Evolutionary conservation across 148 eudicot species (phyloP).

Genomic region (Diospyros kaki): DNA sequence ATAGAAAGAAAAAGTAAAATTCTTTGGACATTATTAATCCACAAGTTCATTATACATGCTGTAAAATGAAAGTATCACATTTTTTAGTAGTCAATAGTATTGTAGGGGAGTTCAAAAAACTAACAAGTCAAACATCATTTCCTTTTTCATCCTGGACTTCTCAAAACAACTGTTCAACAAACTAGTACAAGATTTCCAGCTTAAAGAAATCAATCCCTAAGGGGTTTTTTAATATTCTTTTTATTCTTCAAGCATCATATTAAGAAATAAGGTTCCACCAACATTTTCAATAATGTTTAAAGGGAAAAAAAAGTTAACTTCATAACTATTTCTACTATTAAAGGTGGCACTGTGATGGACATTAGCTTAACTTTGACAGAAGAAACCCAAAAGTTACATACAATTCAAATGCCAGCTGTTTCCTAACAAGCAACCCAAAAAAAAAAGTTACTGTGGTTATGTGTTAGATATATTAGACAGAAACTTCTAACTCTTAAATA

Average conservation of each 20-base stretch:
- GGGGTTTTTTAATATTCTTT: too few relatives aligned
- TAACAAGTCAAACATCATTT: conserved; percentile 9
- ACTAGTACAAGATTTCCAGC: not conserved
- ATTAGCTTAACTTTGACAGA: conserved; percentile 2
- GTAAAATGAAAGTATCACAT: not conserved
- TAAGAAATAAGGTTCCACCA: too few relatives aligned
- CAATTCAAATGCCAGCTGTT: not conserved
- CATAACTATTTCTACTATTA: too few relatives aligned
- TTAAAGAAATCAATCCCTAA: too few relatives aligned
- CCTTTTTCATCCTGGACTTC: not conserved
- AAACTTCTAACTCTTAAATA: not conserved
- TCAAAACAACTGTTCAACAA: not conserved
- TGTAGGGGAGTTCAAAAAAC: not conserved
- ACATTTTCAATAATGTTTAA: too few relatives aligned
- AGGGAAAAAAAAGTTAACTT: too few relatives aligned
- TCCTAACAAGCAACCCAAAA: too few relatives aligned
- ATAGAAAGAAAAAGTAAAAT: too few relatives aligned
- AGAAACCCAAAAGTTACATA: not conserved
- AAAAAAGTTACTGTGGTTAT: not conserved
- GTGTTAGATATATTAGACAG: not conserved
- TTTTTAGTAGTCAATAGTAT: not conserved
- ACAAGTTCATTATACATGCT: not conserved
- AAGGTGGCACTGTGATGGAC: not conserved
- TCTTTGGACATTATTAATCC: not conserved
- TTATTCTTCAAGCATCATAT: too few relatives aligned